Conservation (phyloP, 2,329 filamentous ascomycete genomes). For the Alternaria triticina region DNA sequence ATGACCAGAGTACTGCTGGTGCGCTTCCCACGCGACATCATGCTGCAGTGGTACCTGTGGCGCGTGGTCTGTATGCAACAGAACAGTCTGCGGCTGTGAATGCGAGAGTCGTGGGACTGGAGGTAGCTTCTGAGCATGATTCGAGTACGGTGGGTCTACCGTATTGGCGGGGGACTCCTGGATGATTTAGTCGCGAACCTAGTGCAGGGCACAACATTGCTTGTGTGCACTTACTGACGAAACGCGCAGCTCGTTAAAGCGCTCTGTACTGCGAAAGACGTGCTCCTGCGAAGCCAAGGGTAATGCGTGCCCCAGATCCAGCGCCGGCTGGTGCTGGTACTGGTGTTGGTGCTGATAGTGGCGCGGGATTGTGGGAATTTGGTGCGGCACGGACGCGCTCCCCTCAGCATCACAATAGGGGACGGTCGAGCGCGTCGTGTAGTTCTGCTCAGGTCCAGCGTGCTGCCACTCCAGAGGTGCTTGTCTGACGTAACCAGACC, state of each 20-base stretch:
- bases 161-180: slow-evolving; percentile 29
- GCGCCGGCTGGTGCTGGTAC: slow-evolving; percentile 10
- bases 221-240: slow-evolving; percentile 29
- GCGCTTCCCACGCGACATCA: slow-evolving; percentile 23
- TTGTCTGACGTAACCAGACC: slow-evolving; percentile 27
- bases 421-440: slow-evolving; percentile 21
- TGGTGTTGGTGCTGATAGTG: slow-evolving; percentile 22
- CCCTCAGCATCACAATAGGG: slow-evolving; percentile 27
- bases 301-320: not conserved
- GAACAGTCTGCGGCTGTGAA: slow-evolving; percentile 19
- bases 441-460: slow-evolving; percentile 19
- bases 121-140: slow-evolving; percentile 25
- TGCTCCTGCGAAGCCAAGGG: slow-evolving; percentile 16
- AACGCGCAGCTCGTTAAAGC: slow-evolving; percentile 26
- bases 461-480: slow-evolving; percentile 26
- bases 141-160: slow-evolving; percentile 31
- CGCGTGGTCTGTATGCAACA: slow-evolving; percentile 18
- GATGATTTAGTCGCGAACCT: slow-evolving; percentile 24
- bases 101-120: slow-evolving; percentile 30
- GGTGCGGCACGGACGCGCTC: slow-evolving; percentile 14
- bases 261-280: slow-evolving; percentile 19
- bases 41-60: slow-evolving; percentile 24
- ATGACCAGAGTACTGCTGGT: slow-evolving; percentile 24
- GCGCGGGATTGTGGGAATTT: slow-evolving; percentile 17
- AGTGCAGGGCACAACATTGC: slow-evolving; percentile 14